Evolutionary conservation across 345 rosid genomes (phyloP), one percentile per base, ranked within the genome.

Genomic region (Camelina neglecta): DNA sequence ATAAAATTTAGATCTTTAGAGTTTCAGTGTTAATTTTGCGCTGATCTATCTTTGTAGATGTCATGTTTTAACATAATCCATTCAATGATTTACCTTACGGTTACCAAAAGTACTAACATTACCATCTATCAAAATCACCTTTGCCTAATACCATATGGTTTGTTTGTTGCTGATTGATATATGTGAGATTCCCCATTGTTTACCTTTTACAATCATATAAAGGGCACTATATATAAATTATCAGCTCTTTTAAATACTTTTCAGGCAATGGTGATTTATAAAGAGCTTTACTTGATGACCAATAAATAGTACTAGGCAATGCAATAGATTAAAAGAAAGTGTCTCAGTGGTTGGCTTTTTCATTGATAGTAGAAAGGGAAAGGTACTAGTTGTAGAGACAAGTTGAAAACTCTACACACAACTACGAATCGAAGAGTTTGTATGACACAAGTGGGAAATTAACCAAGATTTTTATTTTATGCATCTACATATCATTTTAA

Each of bases 281-380:
- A 50, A 50, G 24, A 69, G 29, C 18, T 55, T 42, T 29, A 26
- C 54, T 69, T 56, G 73, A 67, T 67, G 54, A 59, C n/a, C 60
- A 50, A 9, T 60, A 65, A 57, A 65, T 66, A 47, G 72, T 56
- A 49, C 10, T 66, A 67, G 21, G 41, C 41, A 71, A 35, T 73
- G 69, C 18, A 65, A 33, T 55, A 31, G 9, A 64, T 20, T 54
- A 44, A 38, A 55, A 11, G 23, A 35, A 20, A 41, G 1, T 31
- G 57, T 64, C 45, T 53, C 24, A 54, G 26, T 64, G 64, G 70
- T 47, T 59, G 45, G 67, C 21, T 26, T 49, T 75, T 75, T 42
- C 33, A 31, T 51, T 60, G 20, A 42, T 53, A 69, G 41, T 58
- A 67, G 64, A 61, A 61, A 75, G 64, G 41, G 69, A 68, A 61